Base-by-base conservation (phyloP, 2,329 filamentous ascomycete genomes). In the Ilyonectria sp. region DNA sequence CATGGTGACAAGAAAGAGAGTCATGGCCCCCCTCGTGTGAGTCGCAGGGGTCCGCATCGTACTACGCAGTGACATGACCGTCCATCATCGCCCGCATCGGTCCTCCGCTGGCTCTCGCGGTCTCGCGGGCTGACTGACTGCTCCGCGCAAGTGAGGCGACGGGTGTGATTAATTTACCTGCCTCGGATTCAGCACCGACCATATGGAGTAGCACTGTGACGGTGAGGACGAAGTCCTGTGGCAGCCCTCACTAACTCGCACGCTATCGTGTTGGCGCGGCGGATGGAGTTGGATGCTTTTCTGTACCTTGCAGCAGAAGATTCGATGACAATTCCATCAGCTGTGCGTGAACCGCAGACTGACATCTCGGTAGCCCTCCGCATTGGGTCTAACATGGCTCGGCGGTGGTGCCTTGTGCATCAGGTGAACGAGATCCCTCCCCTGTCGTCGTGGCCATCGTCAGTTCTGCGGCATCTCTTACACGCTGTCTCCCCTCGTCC, bases 371-470 rank as follows among this genome's bases (percentile, higher is more conserved):
- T 52, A 50, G 23, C 13, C 47, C 15, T 17, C 23, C 17, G 23
- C 15, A 19, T 19, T 52, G 5, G 49, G 49, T 29, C 2, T 21
- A 19, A 53, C n/a, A 37, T 53, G 10, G 31, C 50, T 13, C 19
- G 50, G 50, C 31, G 23, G 50, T 53, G 50, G 50, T 53, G 50
- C 21, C 50, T 52, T 52, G 49, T 53, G 50, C 50, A 35, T 53
- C 50, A 53, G 50, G 50, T 53, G 50, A 35, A 53, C 23, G 50
- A 52, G 29, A 35, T 17, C 29, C 50, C 50, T 43, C 40, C 40
- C 40, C 40, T 43, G 40, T 43, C 40, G 11, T 43, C 40, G 3
- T 43, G 40, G 17, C 8, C 40, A 43, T 43, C 40, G 15, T 40
- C 37, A 43, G 40, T 43, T 43, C 40, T 17, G n/a, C 40, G 15